phyloP scores from a whole-genome alignment of 805 yeast species.

The Suhomyces canberraensis region DNA sequence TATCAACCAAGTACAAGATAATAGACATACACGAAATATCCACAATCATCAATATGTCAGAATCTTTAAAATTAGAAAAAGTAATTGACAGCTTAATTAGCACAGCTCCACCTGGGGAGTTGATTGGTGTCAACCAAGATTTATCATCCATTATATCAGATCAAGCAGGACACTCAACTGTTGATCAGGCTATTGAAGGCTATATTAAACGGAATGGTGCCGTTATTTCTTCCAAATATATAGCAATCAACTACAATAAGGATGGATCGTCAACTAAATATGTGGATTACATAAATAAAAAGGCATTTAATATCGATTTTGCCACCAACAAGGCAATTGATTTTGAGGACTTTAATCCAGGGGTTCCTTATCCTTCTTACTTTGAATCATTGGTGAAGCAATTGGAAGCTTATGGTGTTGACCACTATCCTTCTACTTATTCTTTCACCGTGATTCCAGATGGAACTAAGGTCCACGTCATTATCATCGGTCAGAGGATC shows the following conservation, averaged over 20 bases:
- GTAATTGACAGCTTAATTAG: slow-evolving; percentile 30
- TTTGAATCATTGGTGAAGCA: slow-evolving; percentile 26
- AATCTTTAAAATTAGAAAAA: slow-evolving; percentile 13
- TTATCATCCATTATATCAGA: slow-evolving; percentile 22
- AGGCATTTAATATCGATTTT: slow-evolving; percentile 60
- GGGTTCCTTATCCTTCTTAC: slow-evolving; percentile 23
- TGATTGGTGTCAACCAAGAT: slow-evolving; percentile 24
- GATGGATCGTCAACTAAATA: slow-evolving; percentile 39
- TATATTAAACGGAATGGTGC: slow-evolving; percentile 28
- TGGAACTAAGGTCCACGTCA: slow-evolving; percentile 38
- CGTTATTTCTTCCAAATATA: slow-evolving; percentile 26
- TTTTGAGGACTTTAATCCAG: slow-evolving; percentile 40
- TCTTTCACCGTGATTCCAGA: slow-evolving; percentile 44
- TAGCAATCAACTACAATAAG: slow-evolving; percentile 35
- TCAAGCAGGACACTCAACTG: slow-evolving; percentile 14
- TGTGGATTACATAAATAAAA: slow-evolving; percentile 48
- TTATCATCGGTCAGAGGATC: slow-evolving; percentile 67
- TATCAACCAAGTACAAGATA: too few relatives aligned
- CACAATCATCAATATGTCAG: slow-evolving; percentile 3
- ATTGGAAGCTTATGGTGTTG: slow-evolving; percentile 52
- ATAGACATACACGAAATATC: too few relatives aligned
- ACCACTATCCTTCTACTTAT: slow-evolving; percentile 62
- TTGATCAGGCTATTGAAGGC: slow-evolving; percentile 27
- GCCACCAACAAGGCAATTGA: slow-evolving; percentile 47
- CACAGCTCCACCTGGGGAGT: slow-evolving; percentile 40